These are phyloP conservation scores for Talaromyces verruculosus DNA, from an alignment of 2,329 filamentous ascomycete species.

Conservation along the genomic window DNA sequence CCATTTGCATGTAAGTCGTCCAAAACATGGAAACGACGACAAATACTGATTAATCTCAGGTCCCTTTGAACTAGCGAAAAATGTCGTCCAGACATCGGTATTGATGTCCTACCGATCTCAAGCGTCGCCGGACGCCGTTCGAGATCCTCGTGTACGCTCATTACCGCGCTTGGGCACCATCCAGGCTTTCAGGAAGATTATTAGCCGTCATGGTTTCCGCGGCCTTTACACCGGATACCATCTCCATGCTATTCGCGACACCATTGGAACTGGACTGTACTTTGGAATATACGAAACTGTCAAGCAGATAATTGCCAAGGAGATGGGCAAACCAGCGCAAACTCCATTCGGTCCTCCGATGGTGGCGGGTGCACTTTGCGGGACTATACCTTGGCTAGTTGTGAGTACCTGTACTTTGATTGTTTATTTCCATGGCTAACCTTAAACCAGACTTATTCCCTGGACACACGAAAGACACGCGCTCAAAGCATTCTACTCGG, in stretches of 20 bases:
- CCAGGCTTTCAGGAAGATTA: conserved; percentile 45
- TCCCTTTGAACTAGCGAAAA: conserved; percentile 51
- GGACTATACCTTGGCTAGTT: conserved; percentile 50
- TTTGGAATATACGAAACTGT: conserved; percentile 51
- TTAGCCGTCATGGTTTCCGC: conserved; percentile 44
- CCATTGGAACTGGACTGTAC: conserved; percentile 48
- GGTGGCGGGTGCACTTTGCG: conserved; percentile 48
- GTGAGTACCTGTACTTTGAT: conserved; percentile 32
- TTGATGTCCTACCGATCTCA: conserved; percentile 45
- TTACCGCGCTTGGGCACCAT: conserved; percentile 45
- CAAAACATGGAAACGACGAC: neutral
- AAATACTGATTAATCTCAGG: conserved; percentile 30
- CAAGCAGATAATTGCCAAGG: conserved; percentile 48
- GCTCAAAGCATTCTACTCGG: conserved; percentile 49
- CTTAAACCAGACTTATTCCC: conserved; percentile 44
- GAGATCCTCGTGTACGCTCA: conserved; percentile 36
- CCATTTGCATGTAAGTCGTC: conserved; percentile 45
- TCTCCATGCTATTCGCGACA: conserved; percentile 47
- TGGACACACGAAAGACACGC: conserved; percentile 52
- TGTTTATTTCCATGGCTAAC: conserved; percentile 4
- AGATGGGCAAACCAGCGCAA: conserved; percentile 42
- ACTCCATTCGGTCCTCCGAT: conserved; percentile 46
- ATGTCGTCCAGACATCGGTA: conserved; percentile 51
- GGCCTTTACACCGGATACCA: conserved; percentile 50
- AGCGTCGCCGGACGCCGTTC: conserved; percentile 37